Base-by-base conservation (phyloP, 2,329 filamentous ascomycete species). In the Ascochyta rabiei region DNA sequence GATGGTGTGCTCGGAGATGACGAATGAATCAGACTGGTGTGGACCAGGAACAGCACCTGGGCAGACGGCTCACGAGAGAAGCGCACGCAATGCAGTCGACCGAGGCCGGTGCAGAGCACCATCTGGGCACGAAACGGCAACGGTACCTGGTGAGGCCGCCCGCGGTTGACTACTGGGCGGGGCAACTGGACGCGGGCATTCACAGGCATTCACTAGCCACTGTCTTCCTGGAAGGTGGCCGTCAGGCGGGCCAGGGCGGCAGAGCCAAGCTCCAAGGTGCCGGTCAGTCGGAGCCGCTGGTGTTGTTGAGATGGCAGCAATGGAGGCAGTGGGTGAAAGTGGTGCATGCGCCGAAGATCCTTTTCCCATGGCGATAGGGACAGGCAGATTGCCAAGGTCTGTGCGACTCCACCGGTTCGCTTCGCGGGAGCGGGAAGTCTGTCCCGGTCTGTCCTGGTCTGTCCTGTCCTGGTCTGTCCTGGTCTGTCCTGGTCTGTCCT, bases 381-480 rank as follows among this genome's bases (percentile, higher is more conserved):
- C 26, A 34, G 33, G 45, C 45, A 38, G 30, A 35, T 40, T 40
- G 12, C 2, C 15, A 31, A 40, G 44, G 43, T 26, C 52, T 41
- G 53, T 48, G 48, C 53, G 34, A 48, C 53, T 56, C 53, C 44
- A 56, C 48, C 33, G 48, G 53, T 52, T 56, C 53, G 53, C 43
- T 48, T 52, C 53, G 48, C 47, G 47, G 47, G 47, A 51, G 38
- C 48, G 48, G 53, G 18, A 43, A 9, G n/a, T n/a, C n/a, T n/a
- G n/a, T n/a, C n/a, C n/a, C n/a, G n/a, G n/a, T n/a, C n/a, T n/a
- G n/a, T n/a, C n/a, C n/a, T n/a, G n/a, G n/a, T n/a, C n/a, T n/a
- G n/a, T n/a, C n/a, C n/a, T n/a, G n/a, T n/a, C n/a, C n/a, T n/a
- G n/a, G n/a, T n/a, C n/a, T n/a, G n/a, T n/a, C n/a, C n/a, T n/a